Base-by-base conservation (phyloP, 768 basidiomycete species). In the Naganishia vaughanmartiniae region DNA sequence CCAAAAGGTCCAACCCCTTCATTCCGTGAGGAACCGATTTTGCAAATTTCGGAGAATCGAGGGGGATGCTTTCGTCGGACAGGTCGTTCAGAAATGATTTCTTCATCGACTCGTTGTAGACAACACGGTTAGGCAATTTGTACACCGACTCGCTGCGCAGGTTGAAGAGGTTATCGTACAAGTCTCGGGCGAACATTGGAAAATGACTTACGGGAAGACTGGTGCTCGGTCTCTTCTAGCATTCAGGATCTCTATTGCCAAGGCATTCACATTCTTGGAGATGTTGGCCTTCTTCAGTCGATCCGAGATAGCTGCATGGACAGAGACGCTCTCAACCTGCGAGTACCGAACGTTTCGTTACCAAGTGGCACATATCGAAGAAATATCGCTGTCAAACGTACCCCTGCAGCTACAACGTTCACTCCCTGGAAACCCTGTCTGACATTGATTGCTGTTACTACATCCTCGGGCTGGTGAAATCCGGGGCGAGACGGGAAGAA, bases 1-100 rank as follows among this genome's bases (percentile, higher is more conserved):
- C 91, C 63, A 93, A 83, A 33, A 93, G 84, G 75, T 92, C 91
- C 73, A 89, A 88, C 1, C 91, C 92, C 79, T 91, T 93, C 4
- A 89, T 89, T 0, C 90, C 90, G 76, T 93, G 90, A 2, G 91
- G 92, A 5, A 93, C 89, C 45, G 54, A 57, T 33, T 51, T 60
- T 4, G 63, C 58, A 14, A 67, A 53, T 54, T 58, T 63, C 6
- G 57, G 46, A 6, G 42, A 46, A 26, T 39, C 45, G 9, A 69
- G 68, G 10, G 68, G 68, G 34, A 69, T 58, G 10, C 60, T 36
- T 26, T 63, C 60, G 46, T 69, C 56, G 21, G 68, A 33, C 19
- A 69, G 56, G 31, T 69, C 68, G 28, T 36, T 33, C 9, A 69
- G 42, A 46, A 69, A 69, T 19, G 56, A 54, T 45, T 57, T 45